Evolutionary conservation across 2,329 filamentous ascomycete genomes (phyloP).

Genomic region (Neonectria neomacrospora): DNA sequence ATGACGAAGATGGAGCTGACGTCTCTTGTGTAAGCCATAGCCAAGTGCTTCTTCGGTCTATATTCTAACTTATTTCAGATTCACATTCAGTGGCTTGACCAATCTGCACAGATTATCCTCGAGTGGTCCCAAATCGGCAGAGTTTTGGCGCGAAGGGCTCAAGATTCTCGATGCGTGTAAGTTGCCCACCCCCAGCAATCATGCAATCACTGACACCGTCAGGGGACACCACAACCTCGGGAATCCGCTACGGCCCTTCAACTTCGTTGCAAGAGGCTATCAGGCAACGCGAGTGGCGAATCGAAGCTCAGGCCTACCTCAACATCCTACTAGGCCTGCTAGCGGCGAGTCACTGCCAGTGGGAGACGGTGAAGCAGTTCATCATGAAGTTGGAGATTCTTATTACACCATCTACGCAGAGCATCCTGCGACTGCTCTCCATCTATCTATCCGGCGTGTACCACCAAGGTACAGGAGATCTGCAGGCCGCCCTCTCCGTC

Average conservation of each 20-base stretch:
- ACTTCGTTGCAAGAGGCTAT: constrained; percentile 69
- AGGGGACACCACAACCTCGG: constrained; percentile 52
- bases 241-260: constrained; percentile 53
- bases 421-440: constrained; percentile 60
- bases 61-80: constrained; percentile 53
- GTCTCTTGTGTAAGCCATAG: constrained; percentile 62
- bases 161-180: constrained; percentile 61
- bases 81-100: constrained; percentile 65
- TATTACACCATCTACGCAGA: constrained; percentile 54
- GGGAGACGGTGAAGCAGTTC: constrained; percentile 69
- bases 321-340: constrained; percentile 78
- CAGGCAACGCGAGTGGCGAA: constrained; percentile 71
- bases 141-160: constrained; percentile 57
- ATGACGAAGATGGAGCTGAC: constrained; percentile 69
- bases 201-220: constrained; percentile 20
- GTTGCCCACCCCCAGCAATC: constrained; percentile 17
- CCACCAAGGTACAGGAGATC: constrained; percentile 79
- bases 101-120: constrained; percentile 52
- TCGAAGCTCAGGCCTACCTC: constrained; percentile 73
- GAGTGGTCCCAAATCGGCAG: constrained; percentile 49
- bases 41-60: neutral
- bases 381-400: constrained; percentile 64
- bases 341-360: constrained; percentile 76
- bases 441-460: constrained; percentile 81
- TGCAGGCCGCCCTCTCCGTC: constrained; percentile 72